A percentile compares a stretch with the other conserved stretches of the same genome.
Evolutionary conservation across 257 asterid genomes (phyloP).

Genomic region (Solanum pennellii): DNA sequence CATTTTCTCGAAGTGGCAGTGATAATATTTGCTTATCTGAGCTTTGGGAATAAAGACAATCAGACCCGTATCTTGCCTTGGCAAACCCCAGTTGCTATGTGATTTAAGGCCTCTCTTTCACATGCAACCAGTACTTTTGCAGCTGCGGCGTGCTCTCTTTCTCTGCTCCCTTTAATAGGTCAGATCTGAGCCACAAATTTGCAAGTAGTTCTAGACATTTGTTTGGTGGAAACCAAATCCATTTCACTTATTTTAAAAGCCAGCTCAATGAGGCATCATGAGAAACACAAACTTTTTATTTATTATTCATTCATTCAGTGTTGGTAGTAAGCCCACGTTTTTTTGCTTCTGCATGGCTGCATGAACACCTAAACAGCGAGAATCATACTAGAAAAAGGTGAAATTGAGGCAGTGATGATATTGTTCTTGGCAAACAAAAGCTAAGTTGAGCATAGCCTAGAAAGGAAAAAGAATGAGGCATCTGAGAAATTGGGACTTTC

Average conservation of each 20-base stretch:
- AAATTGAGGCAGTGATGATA: not conserved
- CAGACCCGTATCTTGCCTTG: conserved; percentile 13
- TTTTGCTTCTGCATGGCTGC: not conserved
- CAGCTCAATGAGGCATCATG: not conserved
- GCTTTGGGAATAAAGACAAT: not conserved
- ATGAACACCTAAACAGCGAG: not conserved
- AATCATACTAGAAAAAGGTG: not conserved
- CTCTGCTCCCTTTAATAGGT: not conserved
- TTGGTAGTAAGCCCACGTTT: not conserved
- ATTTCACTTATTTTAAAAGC: not conserved
- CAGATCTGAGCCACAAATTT: conserved; percentile 14
- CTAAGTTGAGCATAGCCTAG: not conserved
- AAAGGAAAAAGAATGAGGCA: not conserved
- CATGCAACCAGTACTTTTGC: conserved; percentile 10
- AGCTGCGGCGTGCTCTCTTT: conserved; percentile 6
- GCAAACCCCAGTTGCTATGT: not conserved
- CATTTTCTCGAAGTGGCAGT: not conserved
- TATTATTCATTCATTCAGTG: not conserved
- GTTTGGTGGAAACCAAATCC: not conserved
- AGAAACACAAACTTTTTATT: not conserved
- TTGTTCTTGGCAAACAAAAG: not conserved
- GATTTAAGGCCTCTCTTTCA: not conserved
- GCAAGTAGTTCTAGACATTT: not conserved
- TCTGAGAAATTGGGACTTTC: not conserved
- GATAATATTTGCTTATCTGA: not conserved